A percentile compares a stretch with the other conserved stretches of the same genome.
phyloP scores from a whole-genome alignment of 163 green algal genomes.

The Prototheca cutis region DNA sequence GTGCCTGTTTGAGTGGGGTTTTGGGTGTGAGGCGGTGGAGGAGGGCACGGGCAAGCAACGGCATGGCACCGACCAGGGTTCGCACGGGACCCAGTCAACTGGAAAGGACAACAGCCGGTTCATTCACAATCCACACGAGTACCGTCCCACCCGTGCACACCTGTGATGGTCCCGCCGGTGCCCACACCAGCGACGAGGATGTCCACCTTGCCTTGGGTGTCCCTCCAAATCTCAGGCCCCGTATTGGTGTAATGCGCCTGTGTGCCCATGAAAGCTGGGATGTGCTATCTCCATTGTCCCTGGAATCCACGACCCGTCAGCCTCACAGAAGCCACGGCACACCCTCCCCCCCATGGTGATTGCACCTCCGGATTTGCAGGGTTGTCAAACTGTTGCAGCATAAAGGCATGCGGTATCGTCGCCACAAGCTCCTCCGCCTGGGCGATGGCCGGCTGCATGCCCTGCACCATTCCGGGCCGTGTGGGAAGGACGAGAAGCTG shows the following conservation, averaged over 20 bases:
- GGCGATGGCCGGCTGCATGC: conserved; percentile 74
- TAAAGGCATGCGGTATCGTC: conserved; percentile 42
- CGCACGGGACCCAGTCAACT: no score
- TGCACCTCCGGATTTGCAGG: conserved; percentile 71
- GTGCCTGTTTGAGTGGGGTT: conserved; percentile 35
- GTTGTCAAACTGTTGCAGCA: conserved; percentile 93
- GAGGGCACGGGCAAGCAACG: not conserved
- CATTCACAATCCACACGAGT: no score
- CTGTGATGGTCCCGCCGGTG: conserved; percentile 87
- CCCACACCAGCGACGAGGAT: conserved; percentile 80
- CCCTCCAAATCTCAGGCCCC: conserved; percentile 90
- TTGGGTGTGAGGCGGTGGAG: no score
- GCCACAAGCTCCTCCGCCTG: conserved; percentile 63
- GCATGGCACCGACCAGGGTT: no score
- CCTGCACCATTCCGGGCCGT: conserved; percentile 28
- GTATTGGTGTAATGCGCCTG: conserved; percentile 72
- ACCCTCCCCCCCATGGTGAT: no score
- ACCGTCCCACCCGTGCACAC: not conserved
- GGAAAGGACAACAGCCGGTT: no score
- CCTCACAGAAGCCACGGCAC: no score
- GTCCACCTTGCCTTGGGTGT: conserved; percentile 71
- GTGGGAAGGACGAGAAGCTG: not conserved
- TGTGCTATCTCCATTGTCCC: no score
- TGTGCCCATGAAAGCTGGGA: no score
- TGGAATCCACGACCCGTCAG: no score